Base-by-base conservation (phyloP, 805 yeast genomes). In the Cyberlindnera maclurae region DNA sequence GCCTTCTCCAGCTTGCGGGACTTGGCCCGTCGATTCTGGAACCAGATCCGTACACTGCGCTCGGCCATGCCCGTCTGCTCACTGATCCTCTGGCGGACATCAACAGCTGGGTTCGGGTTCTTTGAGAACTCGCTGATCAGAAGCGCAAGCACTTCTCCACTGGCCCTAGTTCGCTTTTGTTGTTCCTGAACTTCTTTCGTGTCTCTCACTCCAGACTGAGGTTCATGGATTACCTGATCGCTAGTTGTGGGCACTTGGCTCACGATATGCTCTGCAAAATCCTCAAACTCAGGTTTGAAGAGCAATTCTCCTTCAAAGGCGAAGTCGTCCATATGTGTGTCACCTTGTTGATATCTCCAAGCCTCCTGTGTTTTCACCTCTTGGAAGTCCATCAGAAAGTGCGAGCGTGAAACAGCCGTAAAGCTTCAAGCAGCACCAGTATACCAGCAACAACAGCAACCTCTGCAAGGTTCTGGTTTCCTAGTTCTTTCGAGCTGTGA, bases 31-130 rank as follows among this genome's bases (percentile, higher is more conserved):
- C 89, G 67, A 57, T 87, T 87, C 59, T 88, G 97, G 54, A 86
- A 88, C 96, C 96, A 88, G 31, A 88, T 88, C 39, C 95, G 70
- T 3, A 88, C 95, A 12, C 89, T 85, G 45, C 93, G 73, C 51
- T 88, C 96, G 12, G 88, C 75, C 84, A 87, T 80, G 15, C 81
- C 83, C 2, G 94, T 83, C 43, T 70, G 70, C 2, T 71, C 76
- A 29, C 93, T 77, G 29, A 88, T 77, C 24, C 68, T 72, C 52
- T 79, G 79, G 30, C 96, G 65, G 40, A 73, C 72, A 30, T 80
- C 80, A 0, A 89, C 77, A 24, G 76, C 68, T 1, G 96, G 96
- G 48, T 82, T 84, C 24, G 85, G 82, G 48, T 84, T 84, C 37
- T 63, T 65, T 37, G 71, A 73, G 55, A 85, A 88, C 55, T 83